phyloP scores from a whole-genome alignment of 2,329 filamentous ascomycete species.

The Aotearoamyces nothofagi region DNA sequence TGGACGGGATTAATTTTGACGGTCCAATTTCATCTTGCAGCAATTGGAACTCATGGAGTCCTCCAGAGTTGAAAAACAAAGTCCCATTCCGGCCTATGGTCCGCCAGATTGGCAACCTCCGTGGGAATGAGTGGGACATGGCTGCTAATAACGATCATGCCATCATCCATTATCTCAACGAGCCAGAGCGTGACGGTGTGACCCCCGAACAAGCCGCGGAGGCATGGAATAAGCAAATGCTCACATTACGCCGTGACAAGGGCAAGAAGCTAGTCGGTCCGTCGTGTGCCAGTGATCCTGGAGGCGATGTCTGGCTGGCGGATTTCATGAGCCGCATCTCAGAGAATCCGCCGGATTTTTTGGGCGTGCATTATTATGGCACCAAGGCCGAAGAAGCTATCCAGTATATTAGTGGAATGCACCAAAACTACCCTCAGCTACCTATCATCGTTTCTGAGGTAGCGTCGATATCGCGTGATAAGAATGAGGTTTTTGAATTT shows the following conservation, averaged over 20 bases:
- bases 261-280: conserved; percentile 24
- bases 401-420: conserved; percentile 21
- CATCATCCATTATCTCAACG: conserved; percentile 29
- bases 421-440: conserved; percentile 21
- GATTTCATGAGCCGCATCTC: conserved; percentile 24
- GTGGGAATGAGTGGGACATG: conserved; percentile 23
- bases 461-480: conserved; percentile 23
- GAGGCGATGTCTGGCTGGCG: conserved; percentile 24
- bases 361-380: conserved; percentile 29
- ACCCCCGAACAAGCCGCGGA: conserved; percentile 21
- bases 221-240: conserved; percentile 23
- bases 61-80: conserved; percentile 20
- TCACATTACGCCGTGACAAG: conserved; percentile 20
- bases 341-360: conserved; percentile 22
- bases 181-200: conserved; percentile 25
- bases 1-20: conserved; percentile 21
- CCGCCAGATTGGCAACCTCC: conserved; percentile 21
- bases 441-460: conserved; percentile 26
- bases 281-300: conserved; percentile 22
- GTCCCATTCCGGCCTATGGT: conserved; percentile 27
- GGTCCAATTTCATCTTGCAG: conserved; percentile 21
- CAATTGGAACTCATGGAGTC: conserved; percentile 27
- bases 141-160: conserved; percentile 15
- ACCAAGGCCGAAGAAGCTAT: conserved; percentile 20
- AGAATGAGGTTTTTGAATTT: conserved; percentile 22